These are phyloP conservation scores for Mucor piriformis DNA, from an alignment of 371 early-diverging fungal species.

Conservation along the genomic window DNA sequence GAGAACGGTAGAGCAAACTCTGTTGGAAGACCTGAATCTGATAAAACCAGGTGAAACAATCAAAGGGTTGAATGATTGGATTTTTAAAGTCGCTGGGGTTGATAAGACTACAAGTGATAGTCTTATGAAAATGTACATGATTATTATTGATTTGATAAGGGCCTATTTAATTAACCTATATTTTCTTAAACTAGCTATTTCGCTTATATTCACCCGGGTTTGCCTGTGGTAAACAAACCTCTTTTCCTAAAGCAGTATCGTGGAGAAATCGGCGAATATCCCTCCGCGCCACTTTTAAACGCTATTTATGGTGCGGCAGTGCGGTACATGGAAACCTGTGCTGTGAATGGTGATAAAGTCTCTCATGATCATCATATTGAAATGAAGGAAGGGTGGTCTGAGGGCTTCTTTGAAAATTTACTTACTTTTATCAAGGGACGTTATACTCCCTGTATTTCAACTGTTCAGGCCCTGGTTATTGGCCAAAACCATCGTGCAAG, in stretches of 20 bases:
- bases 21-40: slow-evolving; percentile 33
- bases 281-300: slow-evolving; percentile 45
- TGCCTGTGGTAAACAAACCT: slow-evolving; percentile 52
- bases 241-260: slow-evolving; percentile 54
- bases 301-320: slow-evolving; percentile 53
- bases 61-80: slow-evolving; percentile 46
- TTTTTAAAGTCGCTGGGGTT: slow-evolving; percentile 39
- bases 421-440: slow-evolving; percentile 31
- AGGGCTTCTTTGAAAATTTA: slow-evolving; percentile 45
- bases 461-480: slow-evolving; percentile 49
- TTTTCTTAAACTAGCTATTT: slow-evolving; percentile 36
- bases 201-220: slow-evolving; percentile 50
- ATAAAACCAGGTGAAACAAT: slow-evolving; percentile 45
- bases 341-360: slow-evolving; percentile 38
- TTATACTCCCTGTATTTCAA: slow-evolving; percentile 41
- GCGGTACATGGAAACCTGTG: slow-evolving; percentile 47
- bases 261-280: slow-evolving; percentile 39
- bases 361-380: slow-evolving; percentile 10
- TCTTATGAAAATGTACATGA: slow-evolving; percentile 47
- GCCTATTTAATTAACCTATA: background rate
- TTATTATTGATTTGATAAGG: background rate
- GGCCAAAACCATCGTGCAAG: slow-evolving; percentile 47
- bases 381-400: slow-evolving; percentile 43
- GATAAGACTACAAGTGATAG: slow-evolving; percentile 47
- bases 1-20: slow-evolving; percentile 8